Evolutionary conservation across 495 filamentous ascomycete genomes (phyloP), one percentile per base, ranked within the genome.

Genomic region (Penicillium ucsense): DNA sequence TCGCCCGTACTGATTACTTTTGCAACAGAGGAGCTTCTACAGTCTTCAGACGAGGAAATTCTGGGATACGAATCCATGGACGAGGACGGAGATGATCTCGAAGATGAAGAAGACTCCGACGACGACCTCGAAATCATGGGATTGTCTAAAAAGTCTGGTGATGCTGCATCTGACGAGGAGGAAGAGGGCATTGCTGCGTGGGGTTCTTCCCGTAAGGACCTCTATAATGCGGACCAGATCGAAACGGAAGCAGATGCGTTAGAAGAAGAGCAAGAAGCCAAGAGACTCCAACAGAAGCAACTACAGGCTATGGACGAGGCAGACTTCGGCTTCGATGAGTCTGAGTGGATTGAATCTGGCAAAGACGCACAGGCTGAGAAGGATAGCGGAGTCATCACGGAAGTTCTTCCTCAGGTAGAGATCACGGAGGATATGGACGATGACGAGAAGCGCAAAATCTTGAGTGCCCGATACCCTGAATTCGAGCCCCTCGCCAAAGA

Each of bases 271-370:
- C 77, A 78, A 5, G 92, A 97, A 58, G 92, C 91, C 28, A 79
- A 80, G 56, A 71, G 89, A 39, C 62, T 97, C 30, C 92, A 97
- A 65, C 79, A 87, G 60, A 96, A 94, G 76, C 89, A 88, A 54
- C 62, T 96, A 40, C 71, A 86, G 55, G 80, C 82, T 49, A 87
- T 95, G 83, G 74, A 81, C 10, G 89, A 92, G 57, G 86, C 82
- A 36, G 94, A 98, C 61, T 97, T 94, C 57, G 82, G 86, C 2
- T 94, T 95, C 46, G 88, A 96, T 52, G 87, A 94, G 61, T 75
- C 77, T 35, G 88, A 91, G 46, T 96, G 91, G 92, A 53, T 79
- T 20, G 72, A 75, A 40, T 54, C 68, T 11, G 65, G 64, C 47
- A 72, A 75, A 51, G 65, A 44, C 9, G 49, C 52, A 4, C 60